phyloP scores from a whole-genome alignment of 1,139 yeast species.

The Yamadazyma friedrichii region DNA sequence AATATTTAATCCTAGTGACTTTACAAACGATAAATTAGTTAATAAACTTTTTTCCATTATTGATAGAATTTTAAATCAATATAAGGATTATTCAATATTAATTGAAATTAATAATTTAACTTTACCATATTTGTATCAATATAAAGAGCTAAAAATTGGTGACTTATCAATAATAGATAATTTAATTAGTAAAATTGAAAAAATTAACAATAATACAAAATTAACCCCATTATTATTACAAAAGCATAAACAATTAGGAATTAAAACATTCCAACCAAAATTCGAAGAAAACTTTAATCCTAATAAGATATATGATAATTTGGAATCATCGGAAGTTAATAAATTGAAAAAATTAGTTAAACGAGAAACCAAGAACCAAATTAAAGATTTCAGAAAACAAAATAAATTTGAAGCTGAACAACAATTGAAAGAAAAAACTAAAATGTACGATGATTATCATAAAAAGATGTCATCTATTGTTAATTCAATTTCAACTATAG shows the following conservation, averaged over 20 bases:
- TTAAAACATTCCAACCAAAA: conserved; percentile 84
- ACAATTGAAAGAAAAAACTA: conserved; percentile 74
- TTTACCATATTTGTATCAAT: conserved; percentile 9
- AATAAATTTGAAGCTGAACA: conserved; percentile 84
- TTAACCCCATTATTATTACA: conserved; percentile 84
- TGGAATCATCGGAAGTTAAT: conserved; percentile 75
- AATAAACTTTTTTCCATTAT: conserved; percentile 25
- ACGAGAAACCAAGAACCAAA: conserved; percentile 85
- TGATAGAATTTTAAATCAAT: conserved; percentile 37
- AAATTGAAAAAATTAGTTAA: conserved; percentile 84
- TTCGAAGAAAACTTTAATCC: conserved; percentile 96
- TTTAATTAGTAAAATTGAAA: conserved; percentile 48
- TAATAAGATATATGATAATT: conserved; percentile 87
- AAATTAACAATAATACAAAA: conserved; percentile 33
- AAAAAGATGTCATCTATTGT: conserved; percentile 84
- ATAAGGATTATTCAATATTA: conserved; percentile 68
- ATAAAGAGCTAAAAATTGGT: conserved; percentile 6
- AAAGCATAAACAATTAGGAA: conserved; percentile 80
- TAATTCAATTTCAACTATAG: conserved; percentile 84
- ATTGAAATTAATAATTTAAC: conserved; percentile 51
- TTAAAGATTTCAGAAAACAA: conserved; percentile 90
- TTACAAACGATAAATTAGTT: conserved; percentile 29
- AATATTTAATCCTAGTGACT: conserved; percentile 17
- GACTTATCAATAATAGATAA: conserved; percentile 1
- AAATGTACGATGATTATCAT: conserved; percentile 76